A percentile compares a stretch with the other conserved stretches of the same genome.
Conservation (phyloP, 192 early-diverging fungal genomes). For the Coemansia sp. region DNA sequence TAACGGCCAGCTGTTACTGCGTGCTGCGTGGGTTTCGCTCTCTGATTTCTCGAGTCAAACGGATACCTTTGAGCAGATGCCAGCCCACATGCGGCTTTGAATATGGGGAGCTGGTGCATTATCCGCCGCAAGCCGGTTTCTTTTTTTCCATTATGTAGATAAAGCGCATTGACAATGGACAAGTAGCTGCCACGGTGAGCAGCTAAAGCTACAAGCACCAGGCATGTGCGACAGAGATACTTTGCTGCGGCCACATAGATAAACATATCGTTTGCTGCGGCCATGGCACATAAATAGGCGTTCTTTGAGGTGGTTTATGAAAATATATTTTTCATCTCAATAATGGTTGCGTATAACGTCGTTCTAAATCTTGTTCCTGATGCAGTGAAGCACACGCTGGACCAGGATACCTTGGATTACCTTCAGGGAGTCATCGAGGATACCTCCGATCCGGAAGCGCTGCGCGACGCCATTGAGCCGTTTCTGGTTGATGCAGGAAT, state of each 20-base stretch:
- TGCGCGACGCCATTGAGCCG: conserved; percentile 63
- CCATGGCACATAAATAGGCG: neutral
- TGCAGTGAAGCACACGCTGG: conserved; percentile 31
- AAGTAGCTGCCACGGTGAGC: neutral
- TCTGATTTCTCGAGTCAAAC: too few species aligned
- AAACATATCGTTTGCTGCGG: conserved; percentile 8
- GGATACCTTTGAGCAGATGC: too few species aligned
- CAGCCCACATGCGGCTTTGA: too few species aligned
- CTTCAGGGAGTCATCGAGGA: conserved; percentile 46
- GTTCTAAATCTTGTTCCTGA: conserved; percentile 31
- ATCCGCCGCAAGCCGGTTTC: too few species aligned
- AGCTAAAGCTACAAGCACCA: neutral
- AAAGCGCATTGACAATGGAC: too few species aligned
- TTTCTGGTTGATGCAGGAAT: conserved; percentile 66
- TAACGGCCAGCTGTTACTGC: too few species aligned
- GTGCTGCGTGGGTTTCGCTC: too few species aligned
- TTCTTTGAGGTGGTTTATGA: too few species aligned
- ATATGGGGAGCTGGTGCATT: too few species aligned
- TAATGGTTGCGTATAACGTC: conserved; percentile 21
- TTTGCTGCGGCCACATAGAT: conserved; percentile 8
- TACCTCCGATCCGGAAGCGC: conserved; percentile 30
- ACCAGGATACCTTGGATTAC: conserved; percentile 56
- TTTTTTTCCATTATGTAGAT: too few species aligned
- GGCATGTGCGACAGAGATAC: neutral
- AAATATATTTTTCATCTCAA: neutral